These are phyloP conservation scores for Drosera capensis DNA, from an alignment of 148 eudicot genomes.

Conservation along the genomic window DNA sequence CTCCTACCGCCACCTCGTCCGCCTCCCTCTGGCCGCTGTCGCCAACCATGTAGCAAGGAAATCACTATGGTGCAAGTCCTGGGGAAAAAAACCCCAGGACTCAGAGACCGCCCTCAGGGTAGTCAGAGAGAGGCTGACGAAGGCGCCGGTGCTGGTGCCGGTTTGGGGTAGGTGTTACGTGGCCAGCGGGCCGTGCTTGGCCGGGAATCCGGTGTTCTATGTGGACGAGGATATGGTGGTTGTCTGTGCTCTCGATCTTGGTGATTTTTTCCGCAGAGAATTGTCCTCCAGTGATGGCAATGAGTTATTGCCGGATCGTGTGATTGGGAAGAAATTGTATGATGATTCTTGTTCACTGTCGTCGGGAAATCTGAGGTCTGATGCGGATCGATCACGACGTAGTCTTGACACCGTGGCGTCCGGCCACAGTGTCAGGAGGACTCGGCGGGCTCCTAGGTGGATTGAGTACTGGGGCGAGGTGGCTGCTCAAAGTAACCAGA, in stretches of 20 bases:
- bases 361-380: slow-evolving; percentile 1
- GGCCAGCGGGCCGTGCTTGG: slow-evolving; percentile 27
- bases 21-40: slow-evolving; percentile 30
- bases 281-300: slow-evolving; percentile 8
- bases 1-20: slow-evolving; percentile 34
- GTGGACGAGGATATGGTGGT: slow-evolving; percentile 35
- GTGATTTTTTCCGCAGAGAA: slow-evolving; percentile 43
- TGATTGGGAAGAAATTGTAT: background rate
- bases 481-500: slow-evolving; percentile 30
- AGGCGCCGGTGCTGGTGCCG: slow-evolving; percentile 47
- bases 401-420: slow-evolving; percentile 14
- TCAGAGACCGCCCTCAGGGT: slow-evolving; percentile 21
- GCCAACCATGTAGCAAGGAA: slow-evolving; percentile 27
- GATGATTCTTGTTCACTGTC: no score
- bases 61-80: slow-evolving; percentile 31
- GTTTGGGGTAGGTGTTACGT: slow-evolving; percentile 39
- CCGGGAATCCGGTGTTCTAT: slow-evolving; percentile 71
- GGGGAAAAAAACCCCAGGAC: slow-evolving; percentile 40
- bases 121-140: slow-evolving; percentile 20
- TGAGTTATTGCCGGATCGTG: background rate
- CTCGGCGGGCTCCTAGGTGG: slow-evolving; percentile 34
- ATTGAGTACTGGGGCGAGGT: slow-evolving; percentile 62
- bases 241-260: slow-evolving; percentile 31
- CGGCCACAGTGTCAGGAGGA: background rate
- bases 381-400: slow-evolving; percentile 24